Evolutionary conservation across 2,329 filamentous ascomycete species (phyloP).

Genomic region (Venturia asperata): DNA sequence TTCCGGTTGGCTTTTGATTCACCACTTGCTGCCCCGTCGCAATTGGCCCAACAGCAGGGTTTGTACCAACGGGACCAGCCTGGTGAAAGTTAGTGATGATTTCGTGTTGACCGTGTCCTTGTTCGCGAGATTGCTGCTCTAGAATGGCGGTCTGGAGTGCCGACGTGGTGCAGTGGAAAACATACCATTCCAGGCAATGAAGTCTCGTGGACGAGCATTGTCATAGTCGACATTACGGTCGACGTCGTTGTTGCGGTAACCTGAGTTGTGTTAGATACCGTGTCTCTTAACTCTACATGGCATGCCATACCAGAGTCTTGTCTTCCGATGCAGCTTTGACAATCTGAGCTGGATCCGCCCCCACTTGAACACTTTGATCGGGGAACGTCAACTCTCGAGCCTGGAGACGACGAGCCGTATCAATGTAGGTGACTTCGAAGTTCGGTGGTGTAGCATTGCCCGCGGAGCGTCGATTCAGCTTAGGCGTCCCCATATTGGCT

Average conservation of each 20-base stretch:
- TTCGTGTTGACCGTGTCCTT: not conserved
- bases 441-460: not conserved
- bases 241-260: constrained; percentile 14
- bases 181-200: constrained; percentile 3
- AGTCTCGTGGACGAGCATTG: constrained; percentile 13
- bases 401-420: not conserved
- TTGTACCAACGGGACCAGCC: not conserved
- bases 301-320: not conserved
- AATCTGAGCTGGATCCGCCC: not conserved
- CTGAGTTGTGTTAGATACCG: not conserved
- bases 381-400: not conserved
- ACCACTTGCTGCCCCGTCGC: not conserved
- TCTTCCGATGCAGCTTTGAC: not conserved
- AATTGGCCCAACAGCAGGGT: not conserved
- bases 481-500: not conserved
- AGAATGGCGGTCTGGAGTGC: not conserved
- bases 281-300: not conserved
- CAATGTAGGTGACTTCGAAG: not conserved
- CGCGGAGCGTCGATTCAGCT: not conserved
- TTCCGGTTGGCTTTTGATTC: not conserved
- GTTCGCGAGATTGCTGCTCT: not conserved
- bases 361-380: not conserved
- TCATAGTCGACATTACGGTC: constrained; percentile 4
- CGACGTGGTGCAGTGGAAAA: not conserved
- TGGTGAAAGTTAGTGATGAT: not conserved